These are phyloP conservation scores for Ceratobasidium sp. DNA, from an alignment of 1,284 basidiomycete genomes.

Conservation along the genomic window DNA sequence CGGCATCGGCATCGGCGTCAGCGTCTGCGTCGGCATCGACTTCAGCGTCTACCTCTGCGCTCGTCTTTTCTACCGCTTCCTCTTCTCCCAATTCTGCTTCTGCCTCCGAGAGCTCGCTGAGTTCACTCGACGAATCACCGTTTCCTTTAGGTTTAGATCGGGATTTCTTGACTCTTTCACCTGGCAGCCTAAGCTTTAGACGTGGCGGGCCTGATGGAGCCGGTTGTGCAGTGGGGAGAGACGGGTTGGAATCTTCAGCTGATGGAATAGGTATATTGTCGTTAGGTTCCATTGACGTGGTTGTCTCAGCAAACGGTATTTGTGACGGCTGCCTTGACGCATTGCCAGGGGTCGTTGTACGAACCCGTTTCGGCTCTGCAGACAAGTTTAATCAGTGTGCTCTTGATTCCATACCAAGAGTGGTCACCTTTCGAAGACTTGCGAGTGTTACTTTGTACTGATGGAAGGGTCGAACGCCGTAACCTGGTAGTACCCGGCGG, in stretches of 20 bases:
- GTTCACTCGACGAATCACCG: constrained; percentile 46
- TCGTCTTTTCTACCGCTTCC: too few relatives aligned
- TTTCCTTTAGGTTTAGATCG: background rate
- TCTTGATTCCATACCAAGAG: background rate
- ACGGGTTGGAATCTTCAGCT: background rate
- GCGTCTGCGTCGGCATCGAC: constrained; percentile 5
- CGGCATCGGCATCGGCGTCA: too few relatives aligned
- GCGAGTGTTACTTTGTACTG: background rate
- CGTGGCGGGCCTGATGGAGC: background rate
- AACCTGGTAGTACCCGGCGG: background rate
- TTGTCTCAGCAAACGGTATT: background rate
- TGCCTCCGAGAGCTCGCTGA: constrained; percentile 48
- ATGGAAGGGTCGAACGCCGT: constrained; percentile 2
- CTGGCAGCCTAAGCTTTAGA: background rate
- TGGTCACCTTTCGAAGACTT: constrained; percentile 13
- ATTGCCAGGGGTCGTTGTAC: background rate
- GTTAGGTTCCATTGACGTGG: constrained; percentile 39
- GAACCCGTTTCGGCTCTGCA: constrained; percentile 23
- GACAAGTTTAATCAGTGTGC: background rate
- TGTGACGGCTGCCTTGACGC: constrained; percentile 11
- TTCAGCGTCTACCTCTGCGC: constrained; percentile 15
- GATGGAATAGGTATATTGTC: background rate
- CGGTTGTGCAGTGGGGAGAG: background rate
- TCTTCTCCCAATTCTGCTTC: constrained; percentile 38
- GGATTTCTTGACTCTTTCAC: background rate